Percentiles rank a stretch among this genome's conserved stretches.
phyloP scores from a whole-genome alignment of 139 green algal genomes.

The Ettlia oleoabundans region DNA sequence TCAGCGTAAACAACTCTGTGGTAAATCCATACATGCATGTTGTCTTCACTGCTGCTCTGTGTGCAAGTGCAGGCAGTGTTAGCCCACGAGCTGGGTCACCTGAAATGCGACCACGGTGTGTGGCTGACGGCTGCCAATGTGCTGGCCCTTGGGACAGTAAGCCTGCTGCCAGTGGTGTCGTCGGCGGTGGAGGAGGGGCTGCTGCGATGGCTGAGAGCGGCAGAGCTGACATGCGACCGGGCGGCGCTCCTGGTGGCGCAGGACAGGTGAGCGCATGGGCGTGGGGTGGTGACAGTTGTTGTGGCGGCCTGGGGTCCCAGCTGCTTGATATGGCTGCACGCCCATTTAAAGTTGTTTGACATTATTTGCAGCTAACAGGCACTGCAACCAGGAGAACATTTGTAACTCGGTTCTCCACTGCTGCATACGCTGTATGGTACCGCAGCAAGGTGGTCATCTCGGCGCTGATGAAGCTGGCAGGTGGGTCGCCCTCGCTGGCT shows the following conservation, averaged over 20 bases:
- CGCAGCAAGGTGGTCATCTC: slow-evolving; percentile 70
- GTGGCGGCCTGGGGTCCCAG: not conserved
- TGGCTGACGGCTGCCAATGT: slow-evolving; percentile 95
- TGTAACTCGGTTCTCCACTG: too few relatives aligned
- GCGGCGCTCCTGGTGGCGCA: slow-evolving; percentile 92
- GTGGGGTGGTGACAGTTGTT: not conserved
- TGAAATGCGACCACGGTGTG: slow-evolving; percentile 95
- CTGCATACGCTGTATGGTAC: not conserved
- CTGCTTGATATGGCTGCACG: too few relatives aligned
- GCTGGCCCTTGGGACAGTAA: slow-evolving; percentile 81
- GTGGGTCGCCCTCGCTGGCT: slow-evolving; percentile 79
- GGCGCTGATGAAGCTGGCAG: slow-evolving; percentile 96
- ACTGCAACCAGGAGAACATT: too few relatives aligned
- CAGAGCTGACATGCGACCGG: slow-evolving; percentile 96
- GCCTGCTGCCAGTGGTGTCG: slow-evolving; percentile 69
- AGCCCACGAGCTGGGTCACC: slow-evolving; percentile 75
- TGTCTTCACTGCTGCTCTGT: not conserved
- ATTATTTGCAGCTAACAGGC: too few relatives aligned
- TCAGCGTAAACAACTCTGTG: too few relatives aligned
- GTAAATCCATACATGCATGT: not conserved
- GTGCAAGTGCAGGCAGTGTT: slow-evolving; percentile 65
- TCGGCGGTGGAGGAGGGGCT: slow-evolving; percentile 73
- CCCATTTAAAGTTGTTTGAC: too few relatives aligned
- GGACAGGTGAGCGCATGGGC: slow-evolving; percentile 16
- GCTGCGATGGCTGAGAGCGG: slow-evolving; percentile 87